Evolutionary conservation across 2,329 filamentous ascomycete species (phyloP).

Genomic region (Diaporthe australafricana): DNA sequence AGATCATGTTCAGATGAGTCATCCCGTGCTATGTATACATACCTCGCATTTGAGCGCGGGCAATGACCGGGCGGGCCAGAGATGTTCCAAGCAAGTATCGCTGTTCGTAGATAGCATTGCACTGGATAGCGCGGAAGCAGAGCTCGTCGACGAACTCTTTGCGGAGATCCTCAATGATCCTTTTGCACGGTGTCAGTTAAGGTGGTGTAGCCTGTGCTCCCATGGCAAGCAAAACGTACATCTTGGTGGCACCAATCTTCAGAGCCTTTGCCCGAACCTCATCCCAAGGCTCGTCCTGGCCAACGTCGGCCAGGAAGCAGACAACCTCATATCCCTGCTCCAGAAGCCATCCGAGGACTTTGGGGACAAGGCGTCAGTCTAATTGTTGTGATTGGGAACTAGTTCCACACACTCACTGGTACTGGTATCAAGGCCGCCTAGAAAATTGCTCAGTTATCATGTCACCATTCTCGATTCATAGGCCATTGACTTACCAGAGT

Average conservation of each 20-base stretch:
- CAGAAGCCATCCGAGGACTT: constrained; percentile 39
- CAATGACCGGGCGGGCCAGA: constrained; percentile 78
- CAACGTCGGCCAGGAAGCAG: constrained; percentile 75
- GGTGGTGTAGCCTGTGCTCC: constrained; percentile 50
- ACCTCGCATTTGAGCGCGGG: constrained; percentile 68
- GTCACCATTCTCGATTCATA: not conserved
- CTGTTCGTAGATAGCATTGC: constrained; percentile 76
- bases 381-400: too few species aligned
- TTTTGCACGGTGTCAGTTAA: constrained; percentile 32
- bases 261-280: constrained; percentile 78
- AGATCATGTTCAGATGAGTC: not conserved
- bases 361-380: constrained; percentile 5
- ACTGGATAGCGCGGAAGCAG: constrained; percentile 83
- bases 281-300: constrained; percentile 81
- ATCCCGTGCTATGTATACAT: not conserved
- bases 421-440: constrained; percentile 38
- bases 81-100: constrained; percentile 62
- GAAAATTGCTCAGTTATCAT: constrained; percentile 16
- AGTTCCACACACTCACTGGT: constrained; percentile 36
- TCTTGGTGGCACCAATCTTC: constrained; percentile 51
- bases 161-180: constrained; percentile 72
- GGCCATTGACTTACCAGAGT: constrained; percentile 33
- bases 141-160: constrained; percentile 84
- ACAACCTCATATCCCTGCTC: constrained; percentile 72
- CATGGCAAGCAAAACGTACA: constrained; percentile 26